These are phyloP conservation scores for Effrenium voratum DNA, from an alignment of 73 alveolate genomes.

Conservation along the genomic window DNA sequence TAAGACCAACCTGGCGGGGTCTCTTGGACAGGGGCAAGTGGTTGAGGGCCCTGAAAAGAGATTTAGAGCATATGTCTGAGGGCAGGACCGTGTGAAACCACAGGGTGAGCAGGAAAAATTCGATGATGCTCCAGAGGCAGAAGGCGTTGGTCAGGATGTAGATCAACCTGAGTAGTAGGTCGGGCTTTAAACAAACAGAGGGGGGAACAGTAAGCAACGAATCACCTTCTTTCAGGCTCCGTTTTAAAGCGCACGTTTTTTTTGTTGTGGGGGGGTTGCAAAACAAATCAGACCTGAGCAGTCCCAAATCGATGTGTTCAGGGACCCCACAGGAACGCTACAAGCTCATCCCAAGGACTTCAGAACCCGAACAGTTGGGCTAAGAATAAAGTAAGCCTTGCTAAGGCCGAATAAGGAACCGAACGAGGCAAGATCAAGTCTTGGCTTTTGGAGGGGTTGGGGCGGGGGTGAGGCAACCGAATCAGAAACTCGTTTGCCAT, in stretches of 20 bases:
- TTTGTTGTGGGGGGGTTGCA: not conserved
- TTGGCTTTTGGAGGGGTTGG: no score
- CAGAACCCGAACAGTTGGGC: no score
- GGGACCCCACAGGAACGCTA: no score
- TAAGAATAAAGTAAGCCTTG: no score
- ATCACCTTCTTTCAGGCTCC: not conserved
- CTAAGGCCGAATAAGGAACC: no score
- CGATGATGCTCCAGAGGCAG: conserved; percentile 72
- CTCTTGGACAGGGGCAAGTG: not conserved
- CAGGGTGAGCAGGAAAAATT: conserved; percentile 53
- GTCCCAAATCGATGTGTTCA: no score
- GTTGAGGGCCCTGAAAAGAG: not conserved
- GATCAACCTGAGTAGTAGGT: not conserved
- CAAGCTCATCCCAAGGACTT: no score
- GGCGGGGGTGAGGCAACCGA: no score
- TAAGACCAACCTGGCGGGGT: no score
- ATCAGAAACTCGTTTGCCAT: no score
- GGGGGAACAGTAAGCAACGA: not conserved
- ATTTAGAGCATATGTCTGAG: not conserved
- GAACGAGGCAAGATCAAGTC: no score
- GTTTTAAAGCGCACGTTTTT: not conserved
- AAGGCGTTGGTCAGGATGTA: conserved; percentile 55
- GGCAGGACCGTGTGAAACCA: conserved; percentile 50
- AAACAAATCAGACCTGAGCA: not conserved
- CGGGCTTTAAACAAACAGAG: not conserved